Percentiles rank a stretch among this genome's conserved stretches.
phyloP scores from a whole-genome alignment of 257 asterid genomes.

The Forsythia suspensa region DNA sequence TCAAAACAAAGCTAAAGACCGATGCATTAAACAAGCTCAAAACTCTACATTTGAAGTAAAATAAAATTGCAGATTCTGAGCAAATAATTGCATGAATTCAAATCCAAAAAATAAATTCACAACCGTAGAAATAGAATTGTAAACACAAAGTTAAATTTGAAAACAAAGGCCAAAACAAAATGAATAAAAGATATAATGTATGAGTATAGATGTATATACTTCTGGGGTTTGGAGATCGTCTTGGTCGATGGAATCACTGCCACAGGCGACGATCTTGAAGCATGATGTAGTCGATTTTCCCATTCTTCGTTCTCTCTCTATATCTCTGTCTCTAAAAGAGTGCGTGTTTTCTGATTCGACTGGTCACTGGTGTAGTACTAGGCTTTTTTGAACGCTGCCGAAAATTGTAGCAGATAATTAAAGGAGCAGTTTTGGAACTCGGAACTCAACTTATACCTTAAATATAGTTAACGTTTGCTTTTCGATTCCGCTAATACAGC shows the following conservation, averaged over 20 bases:
- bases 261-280: conserved; percentile 81
- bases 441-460: conserved; percentile 58
- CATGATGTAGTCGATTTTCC: conserved; percentile 74
- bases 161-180: conserved; percentile 6
- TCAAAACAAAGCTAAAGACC: conserved; percentile 11
- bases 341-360: conserved; percentile 14
- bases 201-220: conserved; percentile 28
- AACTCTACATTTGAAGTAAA: conserved; percentile 4
- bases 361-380: not conserved
- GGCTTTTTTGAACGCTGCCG: conserved; percentile 28
- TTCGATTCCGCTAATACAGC: conserved; percentile 44
- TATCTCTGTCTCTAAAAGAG: conserved; percentile 21
- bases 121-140: not conserved
- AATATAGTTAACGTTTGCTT: conserved; percentile 39
- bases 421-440: conserved; percentile 28
- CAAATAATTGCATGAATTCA: not conserved
- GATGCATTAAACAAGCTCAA: conserved; percentile 1
- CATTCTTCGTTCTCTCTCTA: conserved; percentile 40
- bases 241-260: conserved; percentile 56
- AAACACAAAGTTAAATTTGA: not conserved
- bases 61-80: no score
- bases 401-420: conserved; percentile 41
- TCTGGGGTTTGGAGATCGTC: conserved; percentile 60
- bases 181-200: not conserved
- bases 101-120: not conserved